Evolutionary conservation across 1,139 yeast genomes (phyloP), one percentile per base, ranked within the genome.

Genomic region (Meyerozyma athensensis): DNA sequence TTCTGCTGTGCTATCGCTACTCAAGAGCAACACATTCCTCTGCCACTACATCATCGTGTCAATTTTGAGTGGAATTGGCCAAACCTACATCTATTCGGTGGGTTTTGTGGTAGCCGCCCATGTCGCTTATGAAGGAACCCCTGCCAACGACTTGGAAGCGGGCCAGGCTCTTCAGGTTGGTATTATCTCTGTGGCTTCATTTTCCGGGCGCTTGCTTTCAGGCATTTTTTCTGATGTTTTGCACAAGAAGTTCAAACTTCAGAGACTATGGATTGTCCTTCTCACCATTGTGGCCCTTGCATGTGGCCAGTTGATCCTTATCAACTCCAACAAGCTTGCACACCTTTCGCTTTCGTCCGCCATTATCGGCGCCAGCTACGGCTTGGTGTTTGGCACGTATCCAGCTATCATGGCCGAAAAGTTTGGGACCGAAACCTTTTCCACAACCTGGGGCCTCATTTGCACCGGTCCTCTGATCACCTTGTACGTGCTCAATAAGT

Each of bases 151-250:
- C 7, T 59, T 65, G 1, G 68, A 66, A 2, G 50, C 63, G 5
- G 46, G 65, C n/a, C 76, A 70, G 44, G 74, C 75, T 5, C 39
- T 68, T 9, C 75, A 70, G 46, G 75, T 70, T 1, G 64, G 72
- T 1, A 52, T 67, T 6, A 61, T 69, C 8, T 69, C 75, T 1
- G 47, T 68, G 16, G 58, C 63, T 3, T 68, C 74, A 0, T 70
- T 70, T 39, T 46, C 56, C 0, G 76, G 75, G 2, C 50, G 75
- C 36, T 51, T 70, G 16, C 30, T 57, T 5, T 51, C 72, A 0
- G 75, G 75, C 0, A 44, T 69, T 13, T 35, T 64, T 5, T 66
- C 72, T 26, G 76, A 70, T 43, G 56, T 52, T 34, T 47, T 69
- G 19, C 50, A 64, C 42, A 66, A 63, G 36, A 52, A 43, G 30